Base-by-base conservation (phyloP, 2,329 filamentous ascomycete genomes). In the Mycosphaerelloides madeirae region DNA sequence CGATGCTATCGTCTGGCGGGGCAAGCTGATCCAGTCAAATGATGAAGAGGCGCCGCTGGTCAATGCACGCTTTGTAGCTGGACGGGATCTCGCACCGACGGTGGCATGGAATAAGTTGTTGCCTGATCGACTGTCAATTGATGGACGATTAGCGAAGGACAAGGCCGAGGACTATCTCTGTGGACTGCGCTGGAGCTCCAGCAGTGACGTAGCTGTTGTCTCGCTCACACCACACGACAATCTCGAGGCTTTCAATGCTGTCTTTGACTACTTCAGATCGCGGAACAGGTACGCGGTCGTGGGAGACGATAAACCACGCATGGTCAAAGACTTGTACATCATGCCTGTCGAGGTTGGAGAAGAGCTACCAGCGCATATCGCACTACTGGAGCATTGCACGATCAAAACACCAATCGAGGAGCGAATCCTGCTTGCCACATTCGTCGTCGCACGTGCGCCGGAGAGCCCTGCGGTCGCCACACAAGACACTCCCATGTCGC, bases 101-200 rank as follows among this genome's bases (percentile, higher is more conserved):
- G 72, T 80, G 19, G 78, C 83, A 0, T 97, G 90, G 88, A 76
- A 77, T 14, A 79, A 85, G 45, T 71, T 97, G 8, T 79, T 95
- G 6, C 85, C 88, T 0, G 72, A 78, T 22, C 77, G 74, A 6
- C 72, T 93, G 22, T 80, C 77, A 6, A 83, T 93, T 16, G 83
- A 83, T 37, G 87, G 87, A 1, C 81, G 93, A 14, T 93, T 98
- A 48, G 80, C 86, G 40, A 81, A 87, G 55, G 78, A 84, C 48
- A 85, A 84, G 53, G 93, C 91, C 9, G 88, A 89, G 44, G 87
- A 94, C 49, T 98, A 98, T 59, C 81, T 98, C 0, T 93, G 88
- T 61, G 83, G 87, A 39, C 74, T 97, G 49, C 81, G 88, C 11
- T 94, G 87, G 65, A 91, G 85, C 62, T 78, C 79, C 41, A 82